Conservation (phyloP, 306 rosid species). For the Biancaea sappan region DNA sequence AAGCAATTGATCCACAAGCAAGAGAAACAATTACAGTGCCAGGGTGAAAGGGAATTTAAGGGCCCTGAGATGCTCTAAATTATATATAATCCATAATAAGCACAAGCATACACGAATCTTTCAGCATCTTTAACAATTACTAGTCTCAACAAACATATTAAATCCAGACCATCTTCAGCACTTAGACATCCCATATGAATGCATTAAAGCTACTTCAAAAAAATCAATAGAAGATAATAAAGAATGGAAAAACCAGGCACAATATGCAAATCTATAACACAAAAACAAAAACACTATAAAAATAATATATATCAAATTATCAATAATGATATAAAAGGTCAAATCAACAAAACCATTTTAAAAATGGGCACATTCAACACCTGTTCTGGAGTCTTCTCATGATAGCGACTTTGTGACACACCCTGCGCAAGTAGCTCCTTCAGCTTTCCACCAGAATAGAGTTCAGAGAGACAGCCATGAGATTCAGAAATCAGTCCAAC, state of each 20-base stretch:
- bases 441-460: slow-evolving; percentile 95
- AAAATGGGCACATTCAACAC: slow-evolving; percentile 32
- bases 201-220: neutral
- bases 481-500: slow-evolving; percentile 78
- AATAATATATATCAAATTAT: neutral
- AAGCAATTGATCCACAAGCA: neutral
- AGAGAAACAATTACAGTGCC: neutral
- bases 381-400: slow-evolving; percentile 99
- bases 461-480: slow-evolving; percentile 88
- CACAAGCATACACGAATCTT: neutral
- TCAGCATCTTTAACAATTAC: neutral
- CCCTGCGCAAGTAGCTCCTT: slow-evolving; percentile 98
- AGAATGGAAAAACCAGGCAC: no score
- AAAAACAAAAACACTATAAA: neutral
- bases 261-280: neutral
- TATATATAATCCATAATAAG: no score
- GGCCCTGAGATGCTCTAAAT: neutral
- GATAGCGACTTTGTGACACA: slow-evolving; percentile 89
- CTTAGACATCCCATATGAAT: neutral
- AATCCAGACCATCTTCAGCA: neutral
- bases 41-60: neutral
- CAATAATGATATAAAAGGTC: neutral
- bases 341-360: neutral
- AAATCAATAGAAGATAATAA: neutral
- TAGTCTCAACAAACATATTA: no score